Evolutionary conservation across 768 basidiomycete species (phyloP), one percentile per base, ranked within the genome.

Genomic region (Thelephora aurantiotincta): DNA sequence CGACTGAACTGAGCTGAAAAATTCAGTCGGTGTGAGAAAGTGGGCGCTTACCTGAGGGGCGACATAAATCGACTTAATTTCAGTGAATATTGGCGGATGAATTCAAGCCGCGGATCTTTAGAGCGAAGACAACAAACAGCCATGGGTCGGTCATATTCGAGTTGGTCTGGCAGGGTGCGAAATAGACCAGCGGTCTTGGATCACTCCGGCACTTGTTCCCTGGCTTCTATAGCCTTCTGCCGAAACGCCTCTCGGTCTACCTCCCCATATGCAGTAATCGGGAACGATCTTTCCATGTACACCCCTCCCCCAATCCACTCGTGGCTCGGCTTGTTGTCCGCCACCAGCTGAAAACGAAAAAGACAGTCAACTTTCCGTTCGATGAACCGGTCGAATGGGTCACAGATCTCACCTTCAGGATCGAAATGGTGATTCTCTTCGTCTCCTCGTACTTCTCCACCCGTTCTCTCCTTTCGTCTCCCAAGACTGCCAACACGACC

Each of bases 401-500:
- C 5, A 5, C 7, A 44, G 5, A 33, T 50, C 58, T n/a, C 42
- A 75, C 77, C 67, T 74, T 69, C 18, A 58, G 58, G 35, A 81
- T 74, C 0, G 68, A 68, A 20, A 54, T 58, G 54, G 72, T 72
- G 43, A 78, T 64, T 2, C 54, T 58, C 12, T 58, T 56, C 0
- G 57, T 55, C 22, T 64, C 61, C 19, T 64, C 5, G 4, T 41
- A 7, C 3, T 9, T 22, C 18, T 9, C 12, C 18, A 14, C 13
- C 9, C 38, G 38, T 9, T 16, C 38, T 14, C 9, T 65, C 4
- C 68, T 63, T 13, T 66, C 65, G 3, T 59, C 54, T 42, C 63
- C 67, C 2, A 82, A 66, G 1, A 75, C 77, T 2, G 84, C 71
- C 53, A 76, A 85, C 3, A 81, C 84, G 55, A 84, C 57, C 0